Base-by-base conservation (phyloP, 331 rosid genomes). In the Malus hybrid region DNA sequence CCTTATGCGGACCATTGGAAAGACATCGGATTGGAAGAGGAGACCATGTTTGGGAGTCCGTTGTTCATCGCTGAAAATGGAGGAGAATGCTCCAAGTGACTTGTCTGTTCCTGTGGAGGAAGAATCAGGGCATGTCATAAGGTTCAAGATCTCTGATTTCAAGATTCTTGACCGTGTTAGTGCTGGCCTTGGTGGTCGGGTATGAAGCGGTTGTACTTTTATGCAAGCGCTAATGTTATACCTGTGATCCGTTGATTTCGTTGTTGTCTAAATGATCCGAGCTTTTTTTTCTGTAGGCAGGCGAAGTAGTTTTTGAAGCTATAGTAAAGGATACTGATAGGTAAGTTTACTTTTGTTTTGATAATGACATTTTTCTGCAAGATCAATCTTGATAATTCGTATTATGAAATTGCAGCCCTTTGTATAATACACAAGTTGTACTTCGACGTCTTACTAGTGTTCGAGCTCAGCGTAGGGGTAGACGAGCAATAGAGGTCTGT, bases 381-480 rank as follows among this genome's bases (percentile, higher is more conserved):
- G 82, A 67, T 78, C 73, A 64, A 80, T 69, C 57, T 79, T 68
- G 73, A 66, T 62, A 65, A 75, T 24, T 77, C 50, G 71, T 77
- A 53, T 62, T 64, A 32, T 75, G 76, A 71, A 76, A 75, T 80
- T 82, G 89, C 91, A 94, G 99, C 76, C 95, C 97, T 79, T 80
- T 94, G 81, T 88, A 84, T 81, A 72, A 81, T 86, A 85, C 92
- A 50, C 80, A 82, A 83, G 97, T 94, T 56, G 95, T 94, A 70
- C 99, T 94, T 83, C 87, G 97, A 72, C 87, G 88, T 66, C 96
- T 92, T 71, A 85, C 84, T 61, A 91, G 91, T 71, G 81, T 82
- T 68, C 97, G 93, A 73, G 99, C 99, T 75, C 93, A 90, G 85
- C 96, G 90, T 75, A 84, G 99, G 82, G 99, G 99, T 42, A 94